Percentiles rank a stretch among this genome's conserved stretches.
phyloP scores from a whole-genome alignment of 495 filamentous ascomycete genomes.

The Lepidopterella palustris region DNA sequence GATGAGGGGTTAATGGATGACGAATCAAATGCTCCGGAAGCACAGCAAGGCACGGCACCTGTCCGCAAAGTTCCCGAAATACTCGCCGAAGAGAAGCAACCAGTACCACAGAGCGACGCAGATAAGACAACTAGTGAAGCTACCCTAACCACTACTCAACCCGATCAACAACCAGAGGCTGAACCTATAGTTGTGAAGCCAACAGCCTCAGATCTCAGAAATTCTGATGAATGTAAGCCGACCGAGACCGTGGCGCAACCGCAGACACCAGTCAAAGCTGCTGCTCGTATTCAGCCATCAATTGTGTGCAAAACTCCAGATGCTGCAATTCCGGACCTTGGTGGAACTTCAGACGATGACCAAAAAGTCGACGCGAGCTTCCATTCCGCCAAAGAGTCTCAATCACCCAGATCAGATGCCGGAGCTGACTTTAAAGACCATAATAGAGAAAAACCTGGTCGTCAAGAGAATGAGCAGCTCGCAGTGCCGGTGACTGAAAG shows the following conservation, averaged over 20 bases:
- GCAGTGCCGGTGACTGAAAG: not conserved
- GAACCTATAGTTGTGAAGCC: not conserved
- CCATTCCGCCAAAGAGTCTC: constrained; percentile 20
- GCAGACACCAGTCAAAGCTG: not conserved
- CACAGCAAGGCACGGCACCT: too few relatives aligned
- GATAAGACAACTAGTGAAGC: too few relatives aligned
- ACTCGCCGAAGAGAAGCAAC: too few relatives aligned
- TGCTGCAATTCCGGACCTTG: not conserved
- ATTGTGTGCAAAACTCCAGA: not conserved
- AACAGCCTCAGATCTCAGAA: not conserved
- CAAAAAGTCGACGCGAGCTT: constrained; percentile 20
- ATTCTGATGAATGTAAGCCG: not conserved
- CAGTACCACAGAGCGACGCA: too few relatives aligned
- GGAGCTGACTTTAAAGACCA: not conserved
- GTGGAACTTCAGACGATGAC: constrained; percentile 16
- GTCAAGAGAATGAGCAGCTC: not conserved
- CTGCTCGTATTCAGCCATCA: not conserved
- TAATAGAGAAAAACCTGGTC: not conserved
- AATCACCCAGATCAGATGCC: constrained; percentile 2
- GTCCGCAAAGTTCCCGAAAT: too few relatives aligned
- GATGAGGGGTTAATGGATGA: too few relatives aligned
- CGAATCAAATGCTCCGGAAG: too few relatives aligned
- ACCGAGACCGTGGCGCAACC: not conserved
- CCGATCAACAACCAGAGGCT: too few relatives aligned
- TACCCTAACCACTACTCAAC: too few relatives aligned